These are phyloP conservation scores for Aspergillus fumigatiaffinis DNA, from an alignment of 2,329 filamentous ascomycete genomes.

Conservation along the genomic window DNA sequence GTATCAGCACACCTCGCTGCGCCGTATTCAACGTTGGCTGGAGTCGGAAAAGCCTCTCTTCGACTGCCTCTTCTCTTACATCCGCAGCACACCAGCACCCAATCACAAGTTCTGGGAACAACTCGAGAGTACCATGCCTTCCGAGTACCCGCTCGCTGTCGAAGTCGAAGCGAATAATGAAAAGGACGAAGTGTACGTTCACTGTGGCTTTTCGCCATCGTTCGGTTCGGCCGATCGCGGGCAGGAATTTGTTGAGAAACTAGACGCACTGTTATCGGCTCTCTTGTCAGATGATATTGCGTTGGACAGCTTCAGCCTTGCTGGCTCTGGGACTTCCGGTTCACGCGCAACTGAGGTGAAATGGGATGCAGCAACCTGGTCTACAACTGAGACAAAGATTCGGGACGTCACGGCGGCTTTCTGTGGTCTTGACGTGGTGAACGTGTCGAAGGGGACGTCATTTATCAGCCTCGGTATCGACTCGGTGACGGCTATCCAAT, in stretches of 20 bases:
- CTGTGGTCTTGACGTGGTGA: conserved; percentile 16
- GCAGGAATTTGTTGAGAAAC: conserved; percentile 28
- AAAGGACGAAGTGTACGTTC: conserved; percentile 19
- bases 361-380: conserved; percentile 22
- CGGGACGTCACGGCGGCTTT: conserved; percentile 20
- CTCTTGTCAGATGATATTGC: conserved; percentile 21
- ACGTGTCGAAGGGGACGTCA: conserved; percentile 28
- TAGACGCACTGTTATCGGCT: conserved; percentile 28
- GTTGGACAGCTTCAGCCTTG: conserved; percentile 22
- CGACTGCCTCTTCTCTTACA: conserved; percentile 34
- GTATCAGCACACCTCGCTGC: conserved; percentile 34
- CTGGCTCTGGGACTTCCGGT: background rate
- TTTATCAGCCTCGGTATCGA: conserved; percentile 33
- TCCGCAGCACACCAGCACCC: conserved; percentile 12
- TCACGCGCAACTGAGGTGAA: background rate
- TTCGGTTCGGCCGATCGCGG: conserved; percentile 21
- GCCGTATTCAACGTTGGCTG: conserved; percentile 35
- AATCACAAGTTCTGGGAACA: conserved; percentile 25
- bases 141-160: conserved; percentile 34
- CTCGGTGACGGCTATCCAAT: conserved; percentile 31
- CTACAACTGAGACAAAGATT: conserved; percentile 19
- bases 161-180: conserved; percentile 28
- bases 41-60: conserved; percentile 30
- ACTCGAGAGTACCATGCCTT: conserved; percentile 31
- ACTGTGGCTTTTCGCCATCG: conserved; percentile 22